Conservation (phyloP, 352 stramenopile genomes). For the Pythium plurisporium region DNA sequence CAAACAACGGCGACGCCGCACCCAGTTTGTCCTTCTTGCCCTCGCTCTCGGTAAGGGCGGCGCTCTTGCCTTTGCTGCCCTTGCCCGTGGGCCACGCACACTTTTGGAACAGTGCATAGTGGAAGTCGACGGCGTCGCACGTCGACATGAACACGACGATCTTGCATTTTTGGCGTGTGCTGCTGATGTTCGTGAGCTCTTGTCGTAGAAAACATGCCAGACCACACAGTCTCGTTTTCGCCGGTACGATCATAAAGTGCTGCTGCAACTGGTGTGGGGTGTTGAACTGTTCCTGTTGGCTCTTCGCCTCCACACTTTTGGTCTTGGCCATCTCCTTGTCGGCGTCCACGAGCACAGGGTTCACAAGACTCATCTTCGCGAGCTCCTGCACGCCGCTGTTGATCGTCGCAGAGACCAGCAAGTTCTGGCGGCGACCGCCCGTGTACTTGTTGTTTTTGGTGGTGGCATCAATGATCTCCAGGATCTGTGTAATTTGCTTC, state of each 20-base stretch:
- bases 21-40: constrained; percentile 33
- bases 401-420: constrained; percentile 87
- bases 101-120: constrained; percentile 90
- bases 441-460: constrained; percentile 35
- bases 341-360: constrained; percentile 73
- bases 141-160: constrained; percentile 97
- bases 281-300: constrained; percentile 66
- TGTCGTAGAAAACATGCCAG: constrained; percentile 90
- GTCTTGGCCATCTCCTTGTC: constrained; percentile 32
- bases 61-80: constrained; percentile 3
- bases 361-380: constrained; percentile 75
- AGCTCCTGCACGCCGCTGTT: constrained; percentile 83
- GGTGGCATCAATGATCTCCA: constrained; percentile 91
- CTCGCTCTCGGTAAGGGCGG: not conserved
- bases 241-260: constrained; percentile 94
- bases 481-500: constrained; percentile 98
- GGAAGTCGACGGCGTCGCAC: constrained; percentile 96
- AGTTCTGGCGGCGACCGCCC: constrained; percentile 50
- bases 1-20: constrained; percentile 52
- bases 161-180: constrained; percentile 47
- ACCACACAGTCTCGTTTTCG: constrained; percentile 91
- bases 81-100: constrained; percentile 51
- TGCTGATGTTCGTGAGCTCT: constrained; percentile 46
- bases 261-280: constrained; percentile 93
- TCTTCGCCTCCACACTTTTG: not conserved